Percentiles rank a stretch among this genome's conserved stretches.
Evolutionary conservation across 179 eudicot species (phyloP).

Genomic region (Actinidia arguta): DNA sequence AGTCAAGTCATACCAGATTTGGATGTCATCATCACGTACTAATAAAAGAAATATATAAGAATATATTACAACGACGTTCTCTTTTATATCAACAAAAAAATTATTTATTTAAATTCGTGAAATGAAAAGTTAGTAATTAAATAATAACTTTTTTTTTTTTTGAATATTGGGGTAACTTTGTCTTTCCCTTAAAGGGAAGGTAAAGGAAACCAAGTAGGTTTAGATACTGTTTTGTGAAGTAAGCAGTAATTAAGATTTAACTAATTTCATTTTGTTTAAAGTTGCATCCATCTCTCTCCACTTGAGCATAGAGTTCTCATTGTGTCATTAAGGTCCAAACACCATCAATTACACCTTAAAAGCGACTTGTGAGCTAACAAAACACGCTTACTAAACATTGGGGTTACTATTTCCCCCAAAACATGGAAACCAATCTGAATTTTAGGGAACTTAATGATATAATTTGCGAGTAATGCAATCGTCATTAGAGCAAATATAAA

Average conservation of each 20-base stretch:
- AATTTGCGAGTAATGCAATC: neutral
- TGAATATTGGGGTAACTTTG: no score
- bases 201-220: neutral
- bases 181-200: slow-evolving; percentile 5
- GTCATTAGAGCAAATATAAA: neutral
- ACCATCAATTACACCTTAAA: neutral
- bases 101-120: no score
- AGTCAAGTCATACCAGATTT: no score
- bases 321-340: neutral
- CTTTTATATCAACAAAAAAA: no score
- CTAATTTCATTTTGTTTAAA: neutral
- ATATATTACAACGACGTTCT: no score
- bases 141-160: no score
- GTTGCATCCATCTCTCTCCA: neutral
- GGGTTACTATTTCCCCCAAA: neutral
- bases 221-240: neutral
- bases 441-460: neutral
- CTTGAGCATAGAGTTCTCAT: neutral
- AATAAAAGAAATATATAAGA: no score
- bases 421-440: neutral
- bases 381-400: neutral
- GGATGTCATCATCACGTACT: no score
- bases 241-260: neutral
- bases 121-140: no score
- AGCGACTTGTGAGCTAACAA: slow-evolving; percentile 5